Base-by-base conservation (phyloP, 345 rosid genomes). In the Citrus mangshanensis region DNA sequence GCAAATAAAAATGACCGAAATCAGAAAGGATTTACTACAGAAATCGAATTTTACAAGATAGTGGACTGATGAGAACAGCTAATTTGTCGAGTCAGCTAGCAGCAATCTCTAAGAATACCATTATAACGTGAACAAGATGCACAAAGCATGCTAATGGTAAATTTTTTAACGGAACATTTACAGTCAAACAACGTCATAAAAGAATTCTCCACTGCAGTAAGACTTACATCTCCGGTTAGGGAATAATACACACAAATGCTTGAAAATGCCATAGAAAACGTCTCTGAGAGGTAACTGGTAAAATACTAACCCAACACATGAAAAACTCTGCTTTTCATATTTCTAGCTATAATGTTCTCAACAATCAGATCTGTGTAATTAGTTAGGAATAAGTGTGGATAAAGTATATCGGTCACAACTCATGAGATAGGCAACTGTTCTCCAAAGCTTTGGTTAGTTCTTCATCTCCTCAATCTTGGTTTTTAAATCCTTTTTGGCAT, bases 381-480 rank as follows among this genome's bases (percentile, higher is more conserved):
- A 70, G 83, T 71, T 42, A 66, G 74, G 75, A 68, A 81, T 51
- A 34, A 61, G 59, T 38, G 61, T 76, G 56, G 77, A 38, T 67
- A 51, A 22, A 38, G 74, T 72, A 70, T 68, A 35, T 81, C 72
- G 35, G 74, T 86, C 66, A 37, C 46, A 21, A 62, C 74, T 86
- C 66, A 37, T 49, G 21, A 58, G 87, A 81, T 28, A 82, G 75
- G 83, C 83, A 30, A 34, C 72, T 70, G 28, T 63, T 79, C 78
- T 81, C 83, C 55, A 81, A 62, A 61, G 80, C 79, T 79, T 81
- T 49, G 58, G 71, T 65, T 75, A 77, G 81, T 66, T 25, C 68
- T 63, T 68, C 22, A 61, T 75, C 65, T 82, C 82, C 71, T 75
- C 86, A 5, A 32, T 82, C 77, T 77, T 81, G 22, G 84, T 70